These are phyloP conservation scores for Entamoeba histolytica DNA, from an alignment of 208 protist genomes.

Conservation along the genomic window DNA sequence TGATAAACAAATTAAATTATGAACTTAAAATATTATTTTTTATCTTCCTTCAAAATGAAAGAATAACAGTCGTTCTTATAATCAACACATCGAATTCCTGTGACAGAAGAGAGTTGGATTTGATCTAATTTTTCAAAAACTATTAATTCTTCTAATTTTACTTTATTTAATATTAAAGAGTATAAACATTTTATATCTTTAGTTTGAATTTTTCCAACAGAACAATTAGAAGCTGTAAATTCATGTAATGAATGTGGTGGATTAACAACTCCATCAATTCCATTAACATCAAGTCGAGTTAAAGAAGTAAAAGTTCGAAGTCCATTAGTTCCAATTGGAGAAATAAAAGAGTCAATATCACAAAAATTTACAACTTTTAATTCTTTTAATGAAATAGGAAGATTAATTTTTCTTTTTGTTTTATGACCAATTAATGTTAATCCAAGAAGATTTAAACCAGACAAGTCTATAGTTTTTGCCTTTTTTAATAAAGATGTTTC, in stretches of 20 bases:
- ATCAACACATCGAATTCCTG: background rate
- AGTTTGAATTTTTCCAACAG: background rate
- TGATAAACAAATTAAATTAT: too few relatives aligned
- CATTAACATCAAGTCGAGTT: background rate
- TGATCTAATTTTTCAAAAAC: background rate
- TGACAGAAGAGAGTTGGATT: background rate
- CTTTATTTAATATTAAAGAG: background rate
- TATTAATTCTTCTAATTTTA: background rate
- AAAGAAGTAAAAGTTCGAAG: background rate
- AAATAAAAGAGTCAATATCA: background rate
- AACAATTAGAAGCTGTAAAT: background rate
- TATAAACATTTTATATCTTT: background rate
- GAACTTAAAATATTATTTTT: background rate
- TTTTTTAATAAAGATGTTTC: background rate
- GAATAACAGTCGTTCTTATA: background rate
- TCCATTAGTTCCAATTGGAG: background rate
- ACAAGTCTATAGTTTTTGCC: background rate
- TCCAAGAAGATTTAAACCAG: background rate
- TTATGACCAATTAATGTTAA: background rate
- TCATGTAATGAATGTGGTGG: background rate
- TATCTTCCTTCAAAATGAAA: background rate
- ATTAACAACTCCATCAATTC: background rate
- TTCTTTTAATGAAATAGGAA: background rate
- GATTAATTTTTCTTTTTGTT: background rate
- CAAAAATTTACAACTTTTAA: background rate